Base-by-base conservation (phyloP, 768 basidiomycete genomes). In the Termitomyces sp. region DNA sequence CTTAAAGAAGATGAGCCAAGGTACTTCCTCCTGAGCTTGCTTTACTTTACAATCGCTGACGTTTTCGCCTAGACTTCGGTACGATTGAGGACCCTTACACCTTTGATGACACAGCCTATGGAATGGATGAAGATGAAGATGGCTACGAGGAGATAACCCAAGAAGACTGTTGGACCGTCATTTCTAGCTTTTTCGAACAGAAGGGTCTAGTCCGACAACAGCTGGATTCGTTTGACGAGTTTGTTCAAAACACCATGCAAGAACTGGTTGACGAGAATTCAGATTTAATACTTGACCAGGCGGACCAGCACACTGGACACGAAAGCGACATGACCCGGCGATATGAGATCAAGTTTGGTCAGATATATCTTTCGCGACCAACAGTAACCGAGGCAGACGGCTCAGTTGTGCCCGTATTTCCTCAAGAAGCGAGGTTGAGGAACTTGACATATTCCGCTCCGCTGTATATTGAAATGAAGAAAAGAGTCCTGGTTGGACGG, bases 171-270 rank as follows among this genome's bases (percentile, higher is more conserved):
- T 96, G 93, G 93, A 86, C 88, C 41, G 88, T 99, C 69, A 98
- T 98, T 66, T 89, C 92, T 61, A 87, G 92, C 66, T 99, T 96
- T 77, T 98, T 99, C 72, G 88, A 93, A 61, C 91, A 94, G 71
- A 97, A 96, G 72, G 96, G 96, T 74, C 88, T 99, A 60, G 97
- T 98, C 54, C 85, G 93, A 49, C 97, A 99, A 70, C 97, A 99
- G 70, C 85, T 98, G 54, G 94, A 96, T 75, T 95, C 92, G 12
- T 99, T 96, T 73, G 94, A 99, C 70, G 96, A 98, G 75, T 99
- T 98, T 67, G 92, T 99, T 34, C 94, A 98, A 69, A 98, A 98
- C 65, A 98, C 94, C 15, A 97, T 99, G 94, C 96, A 98, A 73
- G 97, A 98, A 70, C 81, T 99, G 26, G 95, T 99, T 22, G 97